Evolutionary conservation across 2,329 filamentous ascomycete genomes (phyloP).

Genomic region (Sporothrix globosa): DNA sequence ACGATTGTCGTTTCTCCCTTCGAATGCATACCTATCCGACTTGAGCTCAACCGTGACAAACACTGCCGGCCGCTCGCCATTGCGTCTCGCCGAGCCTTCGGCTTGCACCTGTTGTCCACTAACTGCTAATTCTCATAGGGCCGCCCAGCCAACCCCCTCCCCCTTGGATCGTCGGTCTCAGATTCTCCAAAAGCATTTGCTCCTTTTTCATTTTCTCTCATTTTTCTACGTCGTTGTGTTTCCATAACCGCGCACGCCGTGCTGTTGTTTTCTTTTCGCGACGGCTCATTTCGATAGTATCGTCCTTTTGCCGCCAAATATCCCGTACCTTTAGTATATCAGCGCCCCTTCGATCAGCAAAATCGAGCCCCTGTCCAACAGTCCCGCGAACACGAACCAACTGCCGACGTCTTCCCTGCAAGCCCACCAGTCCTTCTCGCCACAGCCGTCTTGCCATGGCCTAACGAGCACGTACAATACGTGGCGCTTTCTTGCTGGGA

Average conservation of each 20-base stretch:
- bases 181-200: slow-evolving; percentile 27
- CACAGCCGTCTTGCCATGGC: slow-evolving; percentile 26
- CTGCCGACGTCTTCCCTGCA: not conserved
- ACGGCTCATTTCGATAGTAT: slow-evolving; percentile 2
- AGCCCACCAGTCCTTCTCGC: not conserved
- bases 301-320: slow-evolving; percentile 12
- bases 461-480: slow-evolving; percentile 24
- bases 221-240: slow-evolving; percentile 5
- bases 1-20: not conserved
- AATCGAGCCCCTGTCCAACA: slow-evolving; percentile 15
- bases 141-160: slow-evolving; percentile 15
- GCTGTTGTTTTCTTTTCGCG: slow-evolving; percentile 14
- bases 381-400: slow-evolving; percentile 9
- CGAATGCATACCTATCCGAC: not conserved
- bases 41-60: not conserved
- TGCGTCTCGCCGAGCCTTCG: slow-evolving; percentile 11
- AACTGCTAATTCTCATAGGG: slow-evolving; percentile 12
- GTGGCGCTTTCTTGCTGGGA: slow-evolving; percentile 26
- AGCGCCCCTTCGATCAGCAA: slow-evolving; percentile 12
- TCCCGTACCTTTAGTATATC: not conserved
- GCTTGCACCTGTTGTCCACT: slow-evolving; percentile 22
- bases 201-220: slow-evolving; percentile 22
- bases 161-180: slow-evolving; percentile 32
- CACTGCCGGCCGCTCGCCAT: slow-evolving; percentile 4
- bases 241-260: not conserved